Conservation (phyloP, 2,329 filamentous ascomycete species). For the Cephalotrichum gorgonifer region DNA sequence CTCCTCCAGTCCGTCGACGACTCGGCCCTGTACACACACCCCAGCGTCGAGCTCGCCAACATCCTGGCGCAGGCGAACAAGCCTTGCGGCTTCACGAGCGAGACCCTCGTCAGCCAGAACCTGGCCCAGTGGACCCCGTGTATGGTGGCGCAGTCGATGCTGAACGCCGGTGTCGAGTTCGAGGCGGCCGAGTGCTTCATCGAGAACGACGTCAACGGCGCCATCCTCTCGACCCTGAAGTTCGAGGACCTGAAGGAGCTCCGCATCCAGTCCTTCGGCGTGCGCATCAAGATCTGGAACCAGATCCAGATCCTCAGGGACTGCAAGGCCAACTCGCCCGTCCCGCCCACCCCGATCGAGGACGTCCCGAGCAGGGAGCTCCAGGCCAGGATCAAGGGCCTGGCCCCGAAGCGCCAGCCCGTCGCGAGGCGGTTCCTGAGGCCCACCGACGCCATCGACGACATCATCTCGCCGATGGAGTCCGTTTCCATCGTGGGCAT, state of each 20-base stretch:
- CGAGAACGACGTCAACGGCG: constrained; percentile 84
- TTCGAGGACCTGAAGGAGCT: constrained; percentile 80
- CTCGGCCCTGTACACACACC: constrained; percentile 8
- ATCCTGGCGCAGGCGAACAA: constrained; percentile 12
- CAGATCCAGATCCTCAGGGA: constrained; percentile 63
- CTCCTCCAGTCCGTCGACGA: constrained; percentile 6
- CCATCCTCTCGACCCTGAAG: constrained; percentile 80
- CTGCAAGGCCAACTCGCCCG: constrained; percentile 37
- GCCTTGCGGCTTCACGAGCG: constrained; percentile 41
- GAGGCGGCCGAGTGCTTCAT: constrained; percentile 74
- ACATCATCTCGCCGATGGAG: constrained; percentile 67
- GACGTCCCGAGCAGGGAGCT: constrained; percentile 43
- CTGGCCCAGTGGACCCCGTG: constrained; percentile 61
- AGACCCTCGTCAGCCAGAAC: constrained; percentile 46
- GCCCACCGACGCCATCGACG: constrained; percentile 27
- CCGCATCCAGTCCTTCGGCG: constrained; percentile 71
- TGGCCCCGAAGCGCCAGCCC: constrained; percentile 21
- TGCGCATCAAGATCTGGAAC: constrained; percentile 70
- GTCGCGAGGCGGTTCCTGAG: not conserved
- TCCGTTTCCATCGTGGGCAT: constrained; percentile 88
- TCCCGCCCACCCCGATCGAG: constrained; percentile 50
- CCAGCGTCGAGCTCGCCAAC: constrained; percentile 6
- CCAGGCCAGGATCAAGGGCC: constrained; percentile 16
- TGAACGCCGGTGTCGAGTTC: constrained; percentile 68
- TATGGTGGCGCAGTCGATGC: constrained; percentile 81